Conservation (phyloP, 1,139 yeast species). For the Yamadazyma songkhlaensis region DNA sequence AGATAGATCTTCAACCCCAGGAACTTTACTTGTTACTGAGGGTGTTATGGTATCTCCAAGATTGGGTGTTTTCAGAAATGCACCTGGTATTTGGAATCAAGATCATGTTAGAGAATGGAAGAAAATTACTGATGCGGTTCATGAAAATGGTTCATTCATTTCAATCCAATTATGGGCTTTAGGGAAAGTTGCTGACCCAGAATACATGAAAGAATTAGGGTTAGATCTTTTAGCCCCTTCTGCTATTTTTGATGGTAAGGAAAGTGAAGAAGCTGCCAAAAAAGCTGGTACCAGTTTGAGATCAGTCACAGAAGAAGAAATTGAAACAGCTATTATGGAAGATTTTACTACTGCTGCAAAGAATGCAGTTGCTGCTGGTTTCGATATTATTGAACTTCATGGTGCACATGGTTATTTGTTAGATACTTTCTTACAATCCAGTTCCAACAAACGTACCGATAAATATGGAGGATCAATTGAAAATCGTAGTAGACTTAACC, state of each 20-base stretch:
- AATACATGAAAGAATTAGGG: conserved; percentile 33
- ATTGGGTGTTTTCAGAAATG: conserved; percentile 38
- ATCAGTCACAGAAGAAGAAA: conserved; percentile 42
- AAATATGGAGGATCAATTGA: conserved; percentile 64
- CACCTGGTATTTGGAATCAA: conserved; percentile 54
- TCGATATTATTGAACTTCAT: conserved; percentile 69
- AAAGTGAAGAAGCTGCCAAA: conserved; percentile 20
- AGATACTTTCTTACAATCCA: conserved; percentile 51
- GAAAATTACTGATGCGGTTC: conserved; percentile 48
- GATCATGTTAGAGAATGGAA: conserved; percentile 50
- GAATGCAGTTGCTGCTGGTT: conserved; percentile 55
- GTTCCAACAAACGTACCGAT: conserved; percentile 59
- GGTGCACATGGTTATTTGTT: conserved; percentile 67
- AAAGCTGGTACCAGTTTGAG: conserved; percentile 32
- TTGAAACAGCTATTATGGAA: conserved; percentile 33
- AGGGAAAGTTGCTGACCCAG: conserved; percentile 54
- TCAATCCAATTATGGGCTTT: conserved; percentile 59
- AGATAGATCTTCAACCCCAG: conserved; percentile 51
- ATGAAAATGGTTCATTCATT: conserved; percentile 49
- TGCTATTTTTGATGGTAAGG: conserved; percentile 19
- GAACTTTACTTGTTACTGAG: conserved; percentile 49
- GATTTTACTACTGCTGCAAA: conserved; percentile 43
- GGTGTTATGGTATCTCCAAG: conserved; percentile 30
- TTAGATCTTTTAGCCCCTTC: conserved; percentile 24
- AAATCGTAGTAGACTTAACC: conserved; percentile 56